Evolutionary conservation across 768 basidiomycete species (phyloP), one percentile per base, ranked within the genome.

Genomic region (Suillus spraguei): DNA sequence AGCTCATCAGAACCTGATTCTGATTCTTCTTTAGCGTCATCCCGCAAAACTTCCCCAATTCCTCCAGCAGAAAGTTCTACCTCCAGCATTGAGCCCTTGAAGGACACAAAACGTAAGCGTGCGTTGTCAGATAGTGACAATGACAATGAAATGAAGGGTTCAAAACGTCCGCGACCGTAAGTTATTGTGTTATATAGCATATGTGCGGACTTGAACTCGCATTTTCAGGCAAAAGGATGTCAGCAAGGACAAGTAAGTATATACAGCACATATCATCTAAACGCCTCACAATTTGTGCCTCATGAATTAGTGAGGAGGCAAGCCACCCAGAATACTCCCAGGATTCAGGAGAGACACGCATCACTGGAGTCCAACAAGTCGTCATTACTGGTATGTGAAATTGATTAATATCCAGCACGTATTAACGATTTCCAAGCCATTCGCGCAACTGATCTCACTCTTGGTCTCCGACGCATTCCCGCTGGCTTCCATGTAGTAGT

Each of bases 401-500:
- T n/a, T 11, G 7, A n/a, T 35, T 11, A 13, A 2, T 1, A 3
- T 5, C n/a, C 53, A 35, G 20, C 33, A 14, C 2, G 11, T 13
- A 22, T 35, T 35, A 10, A 35, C 20, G 5, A 54, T n/a, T 35
- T n/a, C 11, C 10, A 54, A 67, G 68, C 39, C 8, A 58, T 69
- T 39, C 68, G 52, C 2, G 63, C 53, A n/a, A 62, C 60, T 5
- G 33, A 63, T 56, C n/a, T 69, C 16, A 3, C 22, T 10, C 28
- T 24, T 28, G 63, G 63, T 60, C 42, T 64, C 13, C 28, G 16
- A 2, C 59, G 54, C 2, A 59, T 65, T 8, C 68, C 68, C 5
- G 33, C 60, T 5, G 68, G 68, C 6, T 63, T 69, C 22, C 64
- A 60, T 46, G 52, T 67, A 13, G 13, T 2, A 9, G 7, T 63